Evolutionary conservation across 768 basidiomycete genomes (phyloP), one percentile per base, ranked within the genome.

Genomic region (Arthromyces matolae): DNA sequence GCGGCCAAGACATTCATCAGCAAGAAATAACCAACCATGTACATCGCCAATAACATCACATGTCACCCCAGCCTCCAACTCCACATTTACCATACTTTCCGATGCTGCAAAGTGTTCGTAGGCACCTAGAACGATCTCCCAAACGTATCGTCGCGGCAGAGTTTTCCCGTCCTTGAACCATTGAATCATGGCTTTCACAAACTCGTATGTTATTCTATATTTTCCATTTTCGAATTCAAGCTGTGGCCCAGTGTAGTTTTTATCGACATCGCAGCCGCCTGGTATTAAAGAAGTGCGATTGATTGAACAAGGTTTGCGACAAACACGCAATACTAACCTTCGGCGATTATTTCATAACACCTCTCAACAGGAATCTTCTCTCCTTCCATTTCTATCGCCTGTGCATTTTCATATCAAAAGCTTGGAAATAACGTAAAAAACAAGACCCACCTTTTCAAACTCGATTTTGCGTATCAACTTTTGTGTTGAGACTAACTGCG

Each of bases 41-140:
- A 93, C 90, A 65, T 98, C 95, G 12, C 96, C 96, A 56, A 99
- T 93, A 47, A 99, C 85, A 67, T 98, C 93, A 61, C 86, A 83
- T 1, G 85, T 93, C 45, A 84, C 72, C 0, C 86, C 93, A 12
- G 92, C 83, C 22, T 77, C 75, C 19, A 99, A 66, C 41, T 76
- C 68, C 19, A 94, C 75, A 42, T 86, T 78, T 13, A 94, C 90
- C 59, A 99, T 56, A 54, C 83, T 93, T 50, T 86, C 81, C 59
- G 93, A 91, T 57, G 83, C 78, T 13, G 73, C 71, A 58, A 98
- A 85, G 16, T 79, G 72, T 16, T 80, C 76, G 62, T 89, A 79
- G 51, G 90, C 93, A 8, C 89, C 93, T 13, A 99, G 73, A 19
- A 93, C 78, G 56, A 99, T 97, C 69, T 98, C 93, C 94, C 93